A percentile compares a stretch with the other conserved stretches of the same genome.
Evolutionary conservation across 1,284 basidiomycete species (phyloP).

Genomic region (Leccinum olivaceoglutinosum): DNA sequence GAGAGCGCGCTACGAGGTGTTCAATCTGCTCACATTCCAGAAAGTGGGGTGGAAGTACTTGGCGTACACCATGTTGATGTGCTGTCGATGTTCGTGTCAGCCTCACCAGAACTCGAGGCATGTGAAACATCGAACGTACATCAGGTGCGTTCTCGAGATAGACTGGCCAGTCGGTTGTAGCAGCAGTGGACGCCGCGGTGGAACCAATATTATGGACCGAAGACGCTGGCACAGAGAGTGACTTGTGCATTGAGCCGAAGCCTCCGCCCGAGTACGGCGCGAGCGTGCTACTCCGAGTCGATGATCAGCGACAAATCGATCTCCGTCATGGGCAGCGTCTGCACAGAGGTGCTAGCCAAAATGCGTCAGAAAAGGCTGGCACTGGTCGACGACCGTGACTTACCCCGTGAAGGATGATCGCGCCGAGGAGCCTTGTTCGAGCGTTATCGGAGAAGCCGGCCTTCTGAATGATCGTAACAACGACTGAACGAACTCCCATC

Average conservation of each 20-base stretch:
- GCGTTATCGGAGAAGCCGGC: background rate
- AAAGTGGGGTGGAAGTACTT: slow-evolving; percentile 21
- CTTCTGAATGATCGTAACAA: background rate
- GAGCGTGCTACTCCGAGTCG: slow-evolving; percentile 10
- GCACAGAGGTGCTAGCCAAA: slow-evolving; percentile 13
- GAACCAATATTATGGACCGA: slow-evolving; percentile 4
- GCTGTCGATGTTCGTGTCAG: slow-evolving; percentile 8
- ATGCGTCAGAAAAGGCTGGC: slow-evolving; percentile 5
- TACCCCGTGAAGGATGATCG: slow-evolving; percentile 12
- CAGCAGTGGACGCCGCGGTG: background rate
- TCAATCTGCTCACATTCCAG: slow-evolving; percentile 17
- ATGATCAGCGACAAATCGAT: slow-evolving; percentile 21
- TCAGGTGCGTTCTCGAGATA: slow-evolving; percentile 14
- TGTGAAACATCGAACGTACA: slow-evolving; percentile 3
- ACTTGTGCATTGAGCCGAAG: background rate
- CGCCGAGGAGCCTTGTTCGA: background rate
- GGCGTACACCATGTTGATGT: slow-evolving; percentile 23
- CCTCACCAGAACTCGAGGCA: background rate
- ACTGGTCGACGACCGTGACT: background rate
- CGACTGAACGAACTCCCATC: slow-evolving; percentile 6
- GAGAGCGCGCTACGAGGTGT: background rate
- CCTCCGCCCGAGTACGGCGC: slow-evolving; percentile 1
- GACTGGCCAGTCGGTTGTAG: background rate
- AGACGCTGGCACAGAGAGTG: slow-evolving; percentile 2
- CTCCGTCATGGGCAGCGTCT: slow-evolving; percentile 19